Percentiles rank a stretch among this genome's conserved stretches.
These are phyloP conservation scores for Meira nashicola DNA, from an alignment of 1,284 basidiomycete species.

Conservation along the genomic window DNA sequence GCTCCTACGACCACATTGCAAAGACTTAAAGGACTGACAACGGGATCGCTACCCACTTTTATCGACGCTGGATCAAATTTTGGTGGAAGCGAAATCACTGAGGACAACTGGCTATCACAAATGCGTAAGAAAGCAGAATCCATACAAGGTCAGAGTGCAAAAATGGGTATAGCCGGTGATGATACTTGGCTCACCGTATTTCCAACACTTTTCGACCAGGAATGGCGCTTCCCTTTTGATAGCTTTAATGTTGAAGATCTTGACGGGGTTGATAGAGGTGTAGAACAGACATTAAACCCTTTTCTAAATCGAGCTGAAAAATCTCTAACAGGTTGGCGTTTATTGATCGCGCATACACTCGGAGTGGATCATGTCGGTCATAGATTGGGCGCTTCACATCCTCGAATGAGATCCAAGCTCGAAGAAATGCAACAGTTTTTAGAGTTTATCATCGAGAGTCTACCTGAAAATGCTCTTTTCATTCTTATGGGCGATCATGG, in stretches of 20 bases:
- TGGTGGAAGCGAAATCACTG: constrained; percentile 66
- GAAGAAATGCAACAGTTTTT: constrained; percentile 73
- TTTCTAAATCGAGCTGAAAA: constrained; percentile 58
- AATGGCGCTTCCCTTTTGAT: constrained; percentile 77
- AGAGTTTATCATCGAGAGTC: constrained; percentile 61
- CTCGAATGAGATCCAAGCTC: constrained; percentile 78
- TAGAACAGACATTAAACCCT: constrained; percentile 75
- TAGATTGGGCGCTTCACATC: constrained; percentile 81
- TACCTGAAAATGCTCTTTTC: constrained; percentile 78
- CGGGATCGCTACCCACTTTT: constrained; percentile 92
- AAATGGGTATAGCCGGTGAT: constrained; percentile 23
- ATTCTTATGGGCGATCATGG: constrained; percentile 94
- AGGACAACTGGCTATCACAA: constrained; percentile 68
- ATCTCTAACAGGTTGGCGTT: constrained; percentile 61
- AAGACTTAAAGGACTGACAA: constrained; percentile 89
- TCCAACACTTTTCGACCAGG: constrained; percentile 66
- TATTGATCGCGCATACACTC: constrained; percentile 89
- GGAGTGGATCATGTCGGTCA: constrained; percentile 97
- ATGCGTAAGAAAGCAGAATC: constrained; percentile 43
- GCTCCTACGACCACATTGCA: constrained; percentile 94
- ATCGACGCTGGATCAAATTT: constrained; percentile 90
- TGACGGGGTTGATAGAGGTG: constrained; percentile 88
- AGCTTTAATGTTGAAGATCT: constrained; percentile 99
- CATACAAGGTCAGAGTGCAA: no score
- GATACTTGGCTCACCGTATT: constrained; percentile 77